Evolutionary conservation across 768 basidiomycete genomes (phyloP).

Genomic region (Termitomyces sp.): DNA sequence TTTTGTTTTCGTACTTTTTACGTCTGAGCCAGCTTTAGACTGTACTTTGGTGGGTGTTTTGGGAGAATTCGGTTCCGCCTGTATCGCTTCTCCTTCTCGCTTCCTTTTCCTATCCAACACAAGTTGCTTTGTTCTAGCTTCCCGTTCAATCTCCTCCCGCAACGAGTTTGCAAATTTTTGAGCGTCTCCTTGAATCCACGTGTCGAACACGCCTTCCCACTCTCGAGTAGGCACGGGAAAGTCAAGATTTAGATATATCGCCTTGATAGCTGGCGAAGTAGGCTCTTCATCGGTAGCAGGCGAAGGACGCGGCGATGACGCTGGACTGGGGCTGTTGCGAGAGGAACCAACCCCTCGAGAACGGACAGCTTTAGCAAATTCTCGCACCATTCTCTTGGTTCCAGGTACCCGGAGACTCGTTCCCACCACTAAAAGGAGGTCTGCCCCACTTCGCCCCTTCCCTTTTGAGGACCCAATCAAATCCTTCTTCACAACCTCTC

Average conservation of each 20-base stretch:
- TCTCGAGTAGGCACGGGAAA: conserved; percentile 81
- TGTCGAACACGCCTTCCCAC: conserved; percentile 89
- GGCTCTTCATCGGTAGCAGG: conserved; percentile 43
- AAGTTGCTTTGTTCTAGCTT: conserved; percentile 48
- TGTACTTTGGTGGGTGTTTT: neutral
- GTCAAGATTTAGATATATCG: conserved; percentile 82
- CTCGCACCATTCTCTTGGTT: conserved; percentile 86
- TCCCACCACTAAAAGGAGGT: conserved; percentile 84
- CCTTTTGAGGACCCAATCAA: conserved; percentile 65
- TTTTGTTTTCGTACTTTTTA: conserved; percentile 11
- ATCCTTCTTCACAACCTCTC: conserved; percentile 78
- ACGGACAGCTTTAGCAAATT: conserved; percentile 76
- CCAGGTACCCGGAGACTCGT: conserved; percentile 88
- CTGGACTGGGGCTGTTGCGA: conserved; percentile 34
- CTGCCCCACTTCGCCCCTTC: conserved; percentile 68
- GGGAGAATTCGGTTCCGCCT: neutral
- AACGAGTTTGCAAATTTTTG: conserved; percentile 69
- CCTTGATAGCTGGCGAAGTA: conserved; percentile 50
- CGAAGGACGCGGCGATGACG: conserved; percentile 43
- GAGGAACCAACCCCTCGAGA: conserved; percentile 37
- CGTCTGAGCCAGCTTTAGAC: neutral
- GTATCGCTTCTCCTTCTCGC: conserved; percentile 42
- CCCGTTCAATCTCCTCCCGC: conserved; percentile 52
- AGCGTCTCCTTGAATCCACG: conserved; percentile 85
- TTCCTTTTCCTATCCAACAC: conserved; percentile 51